A percentile compares a stretch with the other conserved stretches of the same genome.
Evolutionary conservation across 2,329 filamentous ascomycete species (phyloP).

Genomic region (Cladosporium austrohemisphaericum): DNA sequence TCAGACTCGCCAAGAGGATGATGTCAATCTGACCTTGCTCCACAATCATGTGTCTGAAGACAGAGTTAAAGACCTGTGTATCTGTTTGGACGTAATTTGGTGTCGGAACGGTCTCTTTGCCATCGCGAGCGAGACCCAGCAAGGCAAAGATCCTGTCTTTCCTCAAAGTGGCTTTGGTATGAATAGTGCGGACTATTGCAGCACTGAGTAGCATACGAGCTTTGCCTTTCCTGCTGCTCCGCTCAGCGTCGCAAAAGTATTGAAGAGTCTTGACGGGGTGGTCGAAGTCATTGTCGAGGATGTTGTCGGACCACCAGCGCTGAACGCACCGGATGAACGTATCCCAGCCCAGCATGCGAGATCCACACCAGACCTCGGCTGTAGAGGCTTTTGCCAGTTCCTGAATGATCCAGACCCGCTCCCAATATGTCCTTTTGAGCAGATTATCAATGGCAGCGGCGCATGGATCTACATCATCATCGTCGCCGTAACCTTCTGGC

Average conservation of each 20-base stretch:
- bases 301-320: not conserved
- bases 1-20: not conserved
- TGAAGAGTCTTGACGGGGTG: not conserved
- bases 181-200: not conserved
- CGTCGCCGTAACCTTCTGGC: too few species aligned
- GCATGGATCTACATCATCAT: too few species aligned
- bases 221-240: not conserved
- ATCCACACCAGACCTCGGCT: not conserved
- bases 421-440: too few species aligned
- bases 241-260: not conserved
- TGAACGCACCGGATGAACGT: not conserved
- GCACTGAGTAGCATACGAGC: not conserved
- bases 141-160: not conserved
- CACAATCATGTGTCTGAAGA: not conserved
- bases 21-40: not conserved
- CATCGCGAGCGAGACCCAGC: not conserved
- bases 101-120: not conserved
- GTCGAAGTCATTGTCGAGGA: not conserved
- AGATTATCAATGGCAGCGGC: too few species aligned
- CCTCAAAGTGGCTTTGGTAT: not conserved
- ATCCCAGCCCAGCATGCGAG: not conserved
- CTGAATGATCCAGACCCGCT: not conserved
- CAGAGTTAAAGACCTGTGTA: not conserved
- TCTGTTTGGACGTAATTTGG: not conserved
- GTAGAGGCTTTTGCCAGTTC: not conserved